Conservation (phyloP, 2,329 filamentous ascomycete genomes). For the Aspergillus ochraceoroseus region DNA sequence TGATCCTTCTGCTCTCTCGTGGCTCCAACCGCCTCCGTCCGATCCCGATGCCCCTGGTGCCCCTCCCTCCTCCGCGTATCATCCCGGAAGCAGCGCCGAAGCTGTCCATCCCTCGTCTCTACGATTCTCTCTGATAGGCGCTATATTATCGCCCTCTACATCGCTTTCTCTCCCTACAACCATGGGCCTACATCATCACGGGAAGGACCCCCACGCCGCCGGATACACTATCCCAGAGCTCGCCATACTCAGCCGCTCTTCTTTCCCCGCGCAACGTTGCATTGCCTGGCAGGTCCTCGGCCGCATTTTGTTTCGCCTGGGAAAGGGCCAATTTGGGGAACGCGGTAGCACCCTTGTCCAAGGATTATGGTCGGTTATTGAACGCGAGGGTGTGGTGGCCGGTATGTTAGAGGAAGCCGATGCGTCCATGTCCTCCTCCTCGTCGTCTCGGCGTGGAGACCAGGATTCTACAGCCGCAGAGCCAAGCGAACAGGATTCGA, state of each 20-base stretch:
- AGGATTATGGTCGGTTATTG: constrained; percentile 76
- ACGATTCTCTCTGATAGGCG: constrained; percentile 82
- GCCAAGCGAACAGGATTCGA: constrained; percentile 1
- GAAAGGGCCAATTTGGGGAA: constrained; percentile 63
- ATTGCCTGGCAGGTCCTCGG: constrained; percentile 89
- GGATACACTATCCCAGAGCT: constrained; percentile 91
- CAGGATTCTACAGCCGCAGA: constrained; percentile 27
- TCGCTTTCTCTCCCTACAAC: constrained; percentile 69
- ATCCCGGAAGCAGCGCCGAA: constrained; percentile 68
- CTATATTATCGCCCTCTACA: constrained; percentile 69
- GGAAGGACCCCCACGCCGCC: constrained; percentile 83
- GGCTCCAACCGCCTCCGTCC: constrained; percentile 73
- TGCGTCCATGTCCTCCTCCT: constrained; percentile 42
- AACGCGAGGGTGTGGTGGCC: constrained; percentile 70
- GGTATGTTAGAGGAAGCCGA: constrained; percentile 71
- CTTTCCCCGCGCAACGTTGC: constrained; percentile 80
- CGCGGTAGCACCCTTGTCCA: constrained; percentile 61
- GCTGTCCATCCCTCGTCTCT: constrained; percentile 62
- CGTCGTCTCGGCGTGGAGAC: constrained; percentile 33
- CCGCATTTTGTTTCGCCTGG: constrained; percentile 75
- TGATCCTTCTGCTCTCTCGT: constrained; percentile 79
- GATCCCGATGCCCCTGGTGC: constrained; percentile 59
- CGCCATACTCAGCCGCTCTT: constrained; percentile 71
- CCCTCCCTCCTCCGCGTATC: constrained; percentile 64
- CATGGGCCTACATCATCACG: constrained; percentile 87